Evolutionary conservation across 2,329 filamentous ascomycete species (phyloP).

Genomic region (Fusarium globosum): DNA sequence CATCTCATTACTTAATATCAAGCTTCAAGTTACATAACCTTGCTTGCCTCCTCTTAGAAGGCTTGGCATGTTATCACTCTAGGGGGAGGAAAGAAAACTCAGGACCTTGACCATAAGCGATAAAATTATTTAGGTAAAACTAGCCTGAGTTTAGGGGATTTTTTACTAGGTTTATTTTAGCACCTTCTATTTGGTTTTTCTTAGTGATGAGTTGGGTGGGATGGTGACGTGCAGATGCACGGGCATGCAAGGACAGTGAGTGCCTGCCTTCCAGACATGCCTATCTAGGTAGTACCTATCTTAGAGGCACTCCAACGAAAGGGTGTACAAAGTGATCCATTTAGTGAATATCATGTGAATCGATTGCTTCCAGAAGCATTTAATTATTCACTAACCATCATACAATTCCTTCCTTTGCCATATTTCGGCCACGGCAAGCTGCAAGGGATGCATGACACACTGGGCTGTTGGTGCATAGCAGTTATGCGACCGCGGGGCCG

Average conservation of each 20-base stretch:
- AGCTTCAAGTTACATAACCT: neutral
- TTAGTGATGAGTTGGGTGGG: neutral
- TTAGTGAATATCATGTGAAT: neutral
- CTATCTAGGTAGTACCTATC: neutral
- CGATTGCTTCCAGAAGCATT: neutral
- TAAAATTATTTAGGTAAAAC: too few species aligned
- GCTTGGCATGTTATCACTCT: constrained; percentile 4
- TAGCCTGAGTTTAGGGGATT: too few species aligned
- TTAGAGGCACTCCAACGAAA: neutral
- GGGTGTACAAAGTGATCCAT: neutral
- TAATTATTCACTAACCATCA: neutral
- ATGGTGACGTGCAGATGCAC: constrained; percentile 3
- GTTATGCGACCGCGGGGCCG: constrained; percentile 14
- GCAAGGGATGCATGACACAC: neutral
- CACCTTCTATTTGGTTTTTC: neutral
- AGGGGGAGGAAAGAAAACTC: neutral
- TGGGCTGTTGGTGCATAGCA: neutral
- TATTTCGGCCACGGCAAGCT: constrained; percentile 16
- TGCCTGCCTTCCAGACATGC: neutral
- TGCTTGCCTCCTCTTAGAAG: neutral
- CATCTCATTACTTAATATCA: too few species aligned
- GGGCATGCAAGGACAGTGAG: neutral
- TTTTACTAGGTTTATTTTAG: too few species aligned
- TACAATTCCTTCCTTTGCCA: neutral
- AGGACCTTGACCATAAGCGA: too few species aligned